A percentile compares a stretch with the other conserved stretches of the same genome.
Conservation (phyloP, 345 rosid genomes). For the Luvunga scandens region DNA sequence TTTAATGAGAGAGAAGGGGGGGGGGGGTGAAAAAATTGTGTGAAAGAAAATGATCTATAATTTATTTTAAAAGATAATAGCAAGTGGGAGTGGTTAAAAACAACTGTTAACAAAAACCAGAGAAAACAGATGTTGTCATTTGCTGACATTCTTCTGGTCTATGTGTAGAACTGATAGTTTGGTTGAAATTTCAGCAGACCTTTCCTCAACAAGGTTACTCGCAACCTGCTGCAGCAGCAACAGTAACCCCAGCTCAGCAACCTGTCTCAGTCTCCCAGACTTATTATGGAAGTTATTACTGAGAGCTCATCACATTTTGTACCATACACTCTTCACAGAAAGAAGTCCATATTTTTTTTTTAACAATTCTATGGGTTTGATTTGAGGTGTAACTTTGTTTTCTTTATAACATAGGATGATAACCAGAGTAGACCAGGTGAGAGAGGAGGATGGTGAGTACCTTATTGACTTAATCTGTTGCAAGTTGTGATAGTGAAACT, state of each 20-base stretch:
- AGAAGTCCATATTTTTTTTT: neutral
- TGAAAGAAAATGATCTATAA: neutral
- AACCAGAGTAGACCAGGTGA: neutral
- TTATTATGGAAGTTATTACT: conserved; percentile 61
- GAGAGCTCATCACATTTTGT: conserved; percentile 19
- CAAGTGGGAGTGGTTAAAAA: neutral
- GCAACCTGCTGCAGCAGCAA: conserved; percentile 50
- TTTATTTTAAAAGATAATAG: neutral
- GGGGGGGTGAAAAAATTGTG: neutral
- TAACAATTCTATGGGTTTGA: neutral
- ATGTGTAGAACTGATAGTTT: conserved; percentile 13
- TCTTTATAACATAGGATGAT: neutral
- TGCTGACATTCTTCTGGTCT: neutral
- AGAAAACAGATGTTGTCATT: neutral
- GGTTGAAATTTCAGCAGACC: conserved; percentile 24
- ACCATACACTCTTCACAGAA: neutral
- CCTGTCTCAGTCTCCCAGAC: conserved; percentile 58
- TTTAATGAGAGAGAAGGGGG: neutral
- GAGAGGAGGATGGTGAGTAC: neutral
- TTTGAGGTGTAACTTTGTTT: neutral
- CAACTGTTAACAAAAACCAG: neutral
- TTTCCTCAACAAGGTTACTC: conserved; percentile 63
- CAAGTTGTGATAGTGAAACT: neutral
- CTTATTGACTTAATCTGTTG: neutral
- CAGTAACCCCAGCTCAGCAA: conserved; percentile 52